Percentiles rank a stretch among this genome's conserved stretches.
These are phyloP conservation scores for Cyanidium caldarium DNA, from an alignment of 23 red algal genomes.

Conservation along the genomic window DNA sequence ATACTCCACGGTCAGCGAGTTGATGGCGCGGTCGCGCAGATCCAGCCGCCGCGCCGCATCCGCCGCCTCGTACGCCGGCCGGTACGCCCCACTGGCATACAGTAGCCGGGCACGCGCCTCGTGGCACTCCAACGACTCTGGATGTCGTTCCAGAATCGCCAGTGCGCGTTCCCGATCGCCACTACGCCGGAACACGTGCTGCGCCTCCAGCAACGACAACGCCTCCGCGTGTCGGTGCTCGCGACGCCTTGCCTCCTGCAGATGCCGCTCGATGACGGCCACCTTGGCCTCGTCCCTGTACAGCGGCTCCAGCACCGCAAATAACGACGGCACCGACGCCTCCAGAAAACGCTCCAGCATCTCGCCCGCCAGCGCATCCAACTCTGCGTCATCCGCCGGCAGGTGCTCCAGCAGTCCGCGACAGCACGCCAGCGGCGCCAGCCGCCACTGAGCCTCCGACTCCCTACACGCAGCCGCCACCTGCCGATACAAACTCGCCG, in stretches of 20 bases:
- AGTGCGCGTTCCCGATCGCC: not conserved
- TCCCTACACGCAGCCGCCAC: no score
- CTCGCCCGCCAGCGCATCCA: slow-evolving; percentile 27
- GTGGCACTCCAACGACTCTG: not conserved
- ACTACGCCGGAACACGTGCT: not conserved
- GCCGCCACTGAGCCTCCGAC: no score
- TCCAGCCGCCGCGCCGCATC: slow-evolving; percentile 63
- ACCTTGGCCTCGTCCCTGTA: slow-evolving; percentile 52
- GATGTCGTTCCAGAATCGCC: not conserved
- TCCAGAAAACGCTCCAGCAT: slow-evolving; percentile 52
- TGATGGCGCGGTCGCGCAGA: slow-evolving; percentile 74
- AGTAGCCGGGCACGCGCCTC: not conserved
- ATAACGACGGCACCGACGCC: slow-evolving; percentile 45
- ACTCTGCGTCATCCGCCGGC: slow-evolving; percentile 6
- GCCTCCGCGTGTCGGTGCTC: not conserved
- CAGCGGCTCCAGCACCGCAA: slow-evolving; percentile 47
- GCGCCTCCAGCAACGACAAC: not conserved
- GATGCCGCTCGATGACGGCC: slow-evolving; percentile 22
- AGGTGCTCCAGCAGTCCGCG: slow-evolving; percentile 9
- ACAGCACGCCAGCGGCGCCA: not conserved
- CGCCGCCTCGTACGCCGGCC: slow-evolving; percentile 27
- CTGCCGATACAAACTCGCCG: not conserved
- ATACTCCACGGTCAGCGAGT: slow-evolving; percentile 55
- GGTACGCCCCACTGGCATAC: not conserved
- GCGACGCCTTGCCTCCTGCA: no score